phyloP scores from a whole-genome alignment of 257 asterid species.

The Solanum chiquidenum region DNA sequence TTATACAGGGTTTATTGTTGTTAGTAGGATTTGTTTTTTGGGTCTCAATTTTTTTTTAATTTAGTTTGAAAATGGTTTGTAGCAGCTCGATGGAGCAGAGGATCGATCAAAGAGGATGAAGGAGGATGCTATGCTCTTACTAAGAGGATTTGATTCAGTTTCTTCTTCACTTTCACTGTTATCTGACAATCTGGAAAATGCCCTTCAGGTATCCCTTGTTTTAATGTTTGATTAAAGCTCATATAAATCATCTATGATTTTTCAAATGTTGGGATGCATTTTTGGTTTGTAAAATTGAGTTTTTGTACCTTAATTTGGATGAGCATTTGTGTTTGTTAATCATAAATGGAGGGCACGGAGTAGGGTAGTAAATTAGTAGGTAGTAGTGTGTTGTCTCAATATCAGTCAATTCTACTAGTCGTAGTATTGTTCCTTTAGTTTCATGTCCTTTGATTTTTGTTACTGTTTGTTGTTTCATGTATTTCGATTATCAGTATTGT shows the following conservation, averaged over 20 bases:
- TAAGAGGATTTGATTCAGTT: constrained; percentile 52
- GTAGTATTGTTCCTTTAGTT: not conserved
- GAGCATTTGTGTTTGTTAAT: not conserved
- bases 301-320: not conserved
- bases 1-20: not conserved
- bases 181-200: constrained; percentile 57
- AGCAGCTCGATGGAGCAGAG: constrained; percentile 29
- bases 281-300: not conserved
- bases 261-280: not conserved
- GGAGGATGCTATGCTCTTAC: constrained; percentile 34
- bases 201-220: constrained; percentile 56
- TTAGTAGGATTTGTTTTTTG: not conserved
- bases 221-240: not conserved
- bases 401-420: not conserved
- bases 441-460: no score
- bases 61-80: not conserved
- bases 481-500: no score
- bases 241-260: not conserved
- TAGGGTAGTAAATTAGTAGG: not conserved
- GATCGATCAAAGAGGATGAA: constrained; percentile 29
- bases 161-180: constrained; percentile 69
- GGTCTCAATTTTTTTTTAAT: not conserved
- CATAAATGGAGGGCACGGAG: not conserved
- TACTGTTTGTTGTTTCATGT: not conserved
- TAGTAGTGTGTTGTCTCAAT: not conserved